These are phyloP conservation scores for Trichophyton simii DNA, from an alignment of 2,329 filamentous ascomycete species.

Conservation along the genomic window DNA sequence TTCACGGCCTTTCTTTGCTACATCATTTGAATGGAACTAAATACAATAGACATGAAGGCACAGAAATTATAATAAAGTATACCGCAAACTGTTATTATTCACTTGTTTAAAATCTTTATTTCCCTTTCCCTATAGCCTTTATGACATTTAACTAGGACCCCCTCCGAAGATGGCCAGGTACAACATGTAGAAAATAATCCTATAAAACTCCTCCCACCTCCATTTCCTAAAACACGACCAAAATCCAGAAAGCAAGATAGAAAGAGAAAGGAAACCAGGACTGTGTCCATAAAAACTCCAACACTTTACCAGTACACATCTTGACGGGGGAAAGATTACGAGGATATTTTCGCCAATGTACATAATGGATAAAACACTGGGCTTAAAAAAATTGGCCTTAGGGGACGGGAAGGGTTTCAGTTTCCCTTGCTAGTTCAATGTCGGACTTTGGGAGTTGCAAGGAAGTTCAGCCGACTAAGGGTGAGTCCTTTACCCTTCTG, in stretches of 20 bases:
- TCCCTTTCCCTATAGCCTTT: not conserved
- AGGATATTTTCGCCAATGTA: not conserved
- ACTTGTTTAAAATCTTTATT: not conserved
- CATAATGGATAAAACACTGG: not conserved
- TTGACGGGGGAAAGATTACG: not conserved
- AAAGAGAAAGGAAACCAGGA: not conserved
- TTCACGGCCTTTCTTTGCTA: not conserved
- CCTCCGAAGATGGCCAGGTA: not conserved
- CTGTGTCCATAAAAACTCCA: not conserved
- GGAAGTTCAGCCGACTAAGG: constrained; percentile 37
- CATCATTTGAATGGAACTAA: not conserved
- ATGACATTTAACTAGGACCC: not conserved
- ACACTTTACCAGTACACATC: not conserved
- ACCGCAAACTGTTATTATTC: not conserved
- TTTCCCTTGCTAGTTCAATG: constrained; percentile 11
- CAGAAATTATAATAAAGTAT: not conserved
- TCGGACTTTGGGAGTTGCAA: constrained; percentile 35
- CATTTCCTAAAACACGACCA: not conserved
- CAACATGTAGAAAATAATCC: not conserved
- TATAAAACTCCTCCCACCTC: not conserved
- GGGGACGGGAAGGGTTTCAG: not conserved
- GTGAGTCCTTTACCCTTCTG: constrained; percentile 27
- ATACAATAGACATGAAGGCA: not conserved
- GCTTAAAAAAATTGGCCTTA: not conserved
- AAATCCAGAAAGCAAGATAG: not conserved